Evolutionary conservation across 352 stramenopile species (phyloP).

Genomic region (Phytophthora crassamura): DNA sequence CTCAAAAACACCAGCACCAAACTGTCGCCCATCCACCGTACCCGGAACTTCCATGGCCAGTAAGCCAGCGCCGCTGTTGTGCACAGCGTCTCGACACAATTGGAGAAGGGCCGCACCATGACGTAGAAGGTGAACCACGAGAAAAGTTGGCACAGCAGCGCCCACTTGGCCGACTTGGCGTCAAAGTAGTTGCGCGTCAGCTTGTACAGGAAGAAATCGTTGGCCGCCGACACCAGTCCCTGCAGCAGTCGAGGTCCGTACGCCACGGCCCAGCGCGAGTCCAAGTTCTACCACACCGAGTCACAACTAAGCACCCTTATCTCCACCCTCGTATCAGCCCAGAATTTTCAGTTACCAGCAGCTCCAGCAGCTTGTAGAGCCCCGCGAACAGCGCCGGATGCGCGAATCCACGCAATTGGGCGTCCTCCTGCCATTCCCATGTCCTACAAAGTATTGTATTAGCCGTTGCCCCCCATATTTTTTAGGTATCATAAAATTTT

Average conservation of each 20-base stretch:
- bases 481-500: slow-evolving; percentile 8
- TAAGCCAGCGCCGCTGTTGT: slow-evolving; percentile 75
- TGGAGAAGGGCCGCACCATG: slow-evolving; percentile 88
- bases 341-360: slow-evolving; percentile 45
- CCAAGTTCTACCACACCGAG: slow-evolving; percentile 53
- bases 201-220: slow-evolving; percentile 82
- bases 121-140: slow-evolving; percentile 91
- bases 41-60: slow-evolving; percentile 83
- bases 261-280: slow-evolving; percentile 84
- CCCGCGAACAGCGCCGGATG: slow-evolving; percentile 79
- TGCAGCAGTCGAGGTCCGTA: slow-evolving; percentile 81
- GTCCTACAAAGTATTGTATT: slow-evolving; percentile 63
- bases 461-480: too few species aligned
- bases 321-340: not conserved
- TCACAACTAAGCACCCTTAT: slow-evolving; percentile 12
- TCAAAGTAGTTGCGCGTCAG: slow-evolving; percentile 73
- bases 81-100: slow-evolving; percentile 84
- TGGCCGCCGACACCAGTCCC: slow-evolving; percentile 66
- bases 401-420: slow-evolving; percentile 76
- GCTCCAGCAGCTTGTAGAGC: slow-evolving; percentile 79
- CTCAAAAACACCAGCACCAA: not conserved
- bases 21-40: slow-evolving; percentile 23
- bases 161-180: slow-evolving; percentile 65
- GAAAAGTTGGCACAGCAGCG: slow-evolving; percentile 75
- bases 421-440: slow-evolving; percentile 86